Evolutionary conservation across 495 filamentous ascomycete genomes (phyloP).

Genomic region (Aspergillus avenaceus): DNA sequence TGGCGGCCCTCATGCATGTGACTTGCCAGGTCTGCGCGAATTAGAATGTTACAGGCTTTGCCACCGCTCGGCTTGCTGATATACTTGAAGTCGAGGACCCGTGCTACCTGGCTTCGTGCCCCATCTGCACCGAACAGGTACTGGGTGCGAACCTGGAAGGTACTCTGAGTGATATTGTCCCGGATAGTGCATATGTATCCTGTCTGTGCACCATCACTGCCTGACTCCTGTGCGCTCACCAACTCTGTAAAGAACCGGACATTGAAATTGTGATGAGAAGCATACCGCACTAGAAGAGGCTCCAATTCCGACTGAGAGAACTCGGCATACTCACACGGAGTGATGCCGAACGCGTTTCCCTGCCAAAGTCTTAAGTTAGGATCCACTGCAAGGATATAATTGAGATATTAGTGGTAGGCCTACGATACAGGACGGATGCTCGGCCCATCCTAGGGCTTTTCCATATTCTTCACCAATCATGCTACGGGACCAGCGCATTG

Average conservation of each 20-base stretch:
- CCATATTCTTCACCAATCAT: constrained; percentile 55
- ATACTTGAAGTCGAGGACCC: constrained; percentile 27
- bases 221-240: constrained; percentile 17
- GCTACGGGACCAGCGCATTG: constrained; percentile 48
- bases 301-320: constrained; percentile 51
- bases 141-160: constrained; percentile 43
- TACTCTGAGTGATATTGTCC: constrained; percentile 34
- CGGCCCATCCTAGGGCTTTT: constrained; percentile 43
- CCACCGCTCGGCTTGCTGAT: neutral
- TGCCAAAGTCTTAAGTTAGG: neutral
- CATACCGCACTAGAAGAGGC: constrained; percentile 45
- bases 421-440: neutral
- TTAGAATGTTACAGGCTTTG: constrained; percentile 18
- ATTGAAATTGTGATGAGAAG: constrained; percentile 35
- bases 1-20: constrained; percentile 31
- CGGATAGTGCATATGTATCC: constrained; percentile 31
- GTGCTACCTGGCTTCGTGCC: constrained; percentile 47
- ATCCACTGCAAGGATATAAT: constrained; percentile 26
- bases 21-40: constrained; percentile 44
- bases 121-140: constrained; percentile 60
- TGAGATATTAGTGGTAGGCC: neutral
- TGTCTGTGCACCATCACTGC: no score
- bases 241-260: constrained; percentile 42
- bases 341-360: neutral
- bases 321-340: constrained; percentile 42